These are phyloP conservation scores for Myochromella boudieri DNA, from an alignment of 768 basidiomycete species.

Conservation along the genomic window DNA sequence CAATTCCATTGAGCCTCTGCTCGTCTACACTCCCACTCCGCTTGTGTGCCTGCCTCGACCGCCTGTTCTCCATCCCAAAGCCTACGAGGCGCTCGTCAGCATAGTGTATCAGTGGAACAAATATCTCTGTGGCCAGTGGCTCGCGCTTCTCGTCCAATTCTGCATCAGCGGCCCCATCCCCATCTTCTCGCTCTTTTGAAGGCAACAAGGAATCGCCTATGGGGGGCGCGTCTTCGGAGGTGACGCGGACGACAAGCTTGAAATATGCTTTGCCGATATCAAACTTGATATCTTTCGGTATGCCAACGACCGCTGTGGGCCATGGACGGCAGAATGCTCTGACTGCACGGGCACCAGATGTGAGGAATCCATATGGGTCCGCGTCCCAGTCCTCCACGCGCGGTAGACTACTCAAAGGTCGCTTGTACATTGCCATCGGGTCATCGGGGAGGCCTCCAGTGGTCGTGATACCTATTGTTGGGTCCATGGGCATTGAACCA, in stretches of 20 bases:
- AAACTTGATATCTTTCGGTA: slow-evolving; percentile 65
- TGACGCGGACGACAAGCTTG: slow-evolving; percentile 65
- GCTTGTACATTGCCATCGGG: background rate
- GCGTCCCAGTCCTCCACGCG: slow-evolving; percentile 33
- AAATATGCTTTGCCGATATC: slow-evolving; percentile 72
- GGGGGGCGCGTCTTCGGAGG: slow-evolving; percentile 49
- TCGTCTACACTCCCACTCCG: slow-evolving; percentile 17
- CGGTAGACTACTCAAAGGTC: slow-evolving; percentile 2
- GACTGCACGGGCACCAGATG: slow-evolving; percentile 82
- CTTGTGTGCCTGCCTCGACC: slow-evolving; percentile 10
- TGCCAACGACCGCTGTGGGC: slow-evolving; percentile 74
- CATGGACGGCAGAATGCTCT: slow-evolving; percentile 86
- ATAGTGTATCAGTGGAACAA: slow-evolving; percentile 87
- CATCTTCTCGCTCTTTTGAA: background rate
- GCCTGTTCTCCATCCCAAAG: background rate
- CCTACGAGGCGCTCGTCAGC: slow-evolving; percentile 35
- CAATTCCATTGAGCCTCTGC: no score
- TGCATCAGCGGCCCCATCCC: slow-evolving; percentile 22
- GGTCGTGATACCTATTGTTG: background rate
- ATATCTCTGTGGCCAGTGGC: slow-evolving; percentile 81
- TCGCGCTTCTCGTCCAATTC: slow-evolving; percentile 16
- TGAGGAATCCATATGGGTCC: slow-evolving; percentile 71
- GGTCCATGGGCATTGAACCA: slow-evolving; percentile 11
- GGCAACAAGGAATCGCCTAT: no score
- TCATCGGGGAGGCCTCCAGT: background rate